A percentile compares a stretch with the other conserved stretches of the same genome.
Conservation (phyloP, 176 grass and related monocot species). For the Bothriochloa decipiens region DNA sequence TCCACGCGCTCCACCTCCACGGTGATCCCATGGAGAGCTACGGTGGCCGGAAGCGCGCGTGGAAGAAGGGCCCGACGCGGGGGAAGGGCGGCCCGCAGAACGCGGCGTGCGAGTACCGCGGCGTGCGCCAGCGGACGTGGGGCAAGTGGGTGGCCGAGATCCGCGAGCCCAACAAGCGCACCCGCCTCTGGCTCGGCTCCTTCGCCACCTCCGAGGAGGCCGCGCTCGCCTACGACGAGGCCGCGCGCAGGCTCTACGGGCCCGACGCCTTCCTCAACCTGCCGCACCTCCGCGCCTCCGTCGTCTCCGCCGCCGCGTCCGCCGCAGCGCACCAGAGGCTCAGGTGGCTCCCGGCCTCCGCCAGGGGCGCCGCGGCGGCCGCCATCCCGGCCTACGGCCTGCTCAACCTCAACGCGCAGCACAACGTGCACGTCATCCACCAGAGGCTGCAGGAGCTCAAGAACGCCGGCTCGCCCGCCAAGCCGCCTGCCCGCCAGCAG, state of each 20-base stretch:
- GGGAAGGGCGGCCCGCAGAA: conserved; percentile 82
- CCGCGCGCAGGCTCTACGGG: conserved; percentile 85
- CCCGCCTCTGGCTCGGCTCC: conserved; percentile 80
- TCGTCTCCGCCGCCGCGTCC: conserved; percentile 29
- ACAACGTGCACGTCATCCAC: conserved; percentile 99
- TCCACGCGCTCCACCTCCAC: neutral
- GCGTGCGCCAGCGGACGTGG: conserved; percentile 82
- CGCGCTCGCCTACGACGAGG: conserved; percentile 91
- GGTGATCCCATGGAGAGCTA: conserved; percentile 56
- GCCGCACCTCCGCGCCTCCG: conserved; percentile 81
- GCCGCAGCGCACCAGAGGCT: conserved; percentile 64
- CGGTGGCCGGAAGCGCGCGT: conserved; percentile 61
- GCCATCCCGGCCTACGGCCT: conserved; percentile 75
- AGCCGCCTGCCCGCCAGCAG: conserved; percentile 1
- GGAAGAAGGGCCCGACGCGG: conserved; percentile 95
- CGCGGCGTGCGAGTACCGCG: conserved; percentile 83
- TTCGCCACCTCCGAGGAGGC: conserved; percentile 92
- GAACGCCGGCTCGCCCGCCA: conserved; percentile 2
- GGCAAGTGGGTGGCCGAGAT: conserved; percentile 94
- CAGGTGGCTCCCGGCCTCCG: conserved; percentile 77
- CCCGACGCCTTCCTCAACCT: conserved; percentile 97
- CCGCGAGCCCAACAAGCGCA: conserved; percentile 84
- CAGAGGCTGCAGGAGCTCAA: conserved; percentile 96
- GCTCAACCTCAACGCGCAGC: conserved; percentile 97
- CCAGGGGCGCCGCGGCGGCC: neutral